Evolutionary conservation across 148 eudicot genomes (phyloP).

Genomic region (Amaranthus cruentus): DNA sequence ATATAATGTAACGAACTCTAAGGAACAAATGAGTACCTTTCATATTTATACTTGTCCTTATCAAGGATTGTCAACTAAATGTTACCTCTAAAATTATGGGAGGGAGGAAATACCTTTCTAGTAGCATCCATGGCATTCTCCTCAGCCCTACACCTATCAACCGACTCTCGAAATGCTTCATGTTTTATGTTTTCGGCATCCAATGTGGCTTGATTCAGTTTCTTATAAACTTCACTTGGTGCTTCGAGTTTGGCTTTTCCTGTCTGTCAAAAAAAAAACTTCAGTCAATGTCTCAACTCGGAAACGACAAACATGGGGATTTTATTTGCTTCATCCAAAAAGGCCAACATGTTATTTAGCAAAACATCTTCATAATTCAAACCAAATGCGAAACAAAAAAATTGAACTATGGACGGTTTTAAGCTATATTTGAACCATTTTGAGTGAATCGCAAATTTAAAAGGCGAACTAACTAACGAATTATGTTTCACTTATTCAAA

Average conservation of each 20-base stretch:
- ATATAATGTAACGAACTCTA: too few relatives aligned
- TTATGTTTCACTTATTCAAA: not conserved
- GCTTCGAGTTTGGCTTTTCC: constrained; percentile 31
- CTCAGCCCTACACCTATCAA: constrained; percentile 52
- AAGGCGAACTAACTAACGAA: too few relatives aligned
- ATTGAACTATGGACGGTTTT: too few relatives aligned
- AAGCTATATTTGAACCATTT: too few relatives aligned
- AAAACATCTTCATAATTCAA: not conserved
- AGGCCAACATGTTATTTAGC: not conserved
- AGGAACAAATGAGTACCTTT: too few relatives aligned
- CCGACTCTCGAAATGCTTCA: constrained; percentile 46
- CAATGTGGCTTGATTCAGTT: constrained; percentile 36
- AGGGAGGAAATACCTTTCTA: constrained; percentile 32
- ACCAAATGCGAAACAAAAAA: too few relatives aligned
- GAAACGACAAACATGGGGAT: constrained; percentile 2
- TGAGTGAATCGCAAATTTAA: too few relatives aligned
- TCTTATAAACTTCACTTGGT: constrained; percentile 29
- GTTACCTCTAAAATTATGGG: not conserved
- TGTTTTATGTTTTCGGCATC: constrained; percentile 49
- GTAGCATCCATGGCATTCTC: constrained; percentile 57
- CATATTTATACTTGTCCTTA: too few relatives aligned
- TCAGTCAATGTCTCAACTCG: not conserved
- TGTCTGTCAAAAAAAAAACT: constrained; percentile 30
- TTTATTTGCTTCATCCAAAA: not conserved
- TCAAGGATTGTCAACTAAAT: not conserved